Evolutionary conservation across 2,329 filamentous ascomycete species (phyloP), one percentile per base, ranked within the genome.

Genomic region (Ceratocystis destructans): DNA sequence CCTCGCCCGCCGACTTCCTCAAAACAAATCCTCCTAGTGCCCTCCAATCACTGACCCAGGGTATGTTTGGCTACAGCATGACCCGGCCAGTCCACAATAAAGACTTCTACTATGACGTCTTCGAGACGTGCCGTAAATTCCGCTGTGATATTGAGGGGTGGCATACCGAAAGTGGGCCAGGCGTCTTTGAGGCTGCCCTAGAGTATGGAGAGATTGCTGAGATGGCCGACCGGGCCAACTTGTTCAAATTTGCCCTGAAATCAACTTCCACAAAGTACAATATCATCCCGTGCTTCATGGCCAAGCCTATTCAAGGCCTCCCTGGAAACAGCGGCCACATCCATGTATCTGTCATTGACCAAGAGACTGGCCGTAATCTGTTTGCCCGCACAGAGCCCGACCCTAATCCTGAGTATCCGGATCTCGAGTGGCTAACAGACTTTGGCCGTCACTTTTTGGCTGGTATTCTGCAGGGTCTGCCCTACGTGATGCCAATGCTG

Each of bases 241-340:
- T 99, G 45, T 99, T 97, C 85, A 99, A 99, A 81, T 87, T 70
- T 69, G 86, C 88, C 22, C 91, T 96, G 70, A 96, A 96, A 77
- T 91, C 90, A 8, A 84, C 96, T 48, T 90, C 89, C 57, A 88
- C 85, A 66, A 88, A 90, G 73, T 89, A 91, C 74, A 90, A 90
- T 70, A 96, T 99, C 73, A 96, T 90, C 0, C 94, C 94, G 0
- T 96, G 90, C 76, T 99, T 99, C 79, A 99, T 99, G 94, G 94
- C 94, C 17, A 99, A 99, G 76, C 94, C 94, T 2, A 86, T 89
- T 70, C 84, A 95, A 72, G 91, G 92, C 0, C 79, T 97, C 0
- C 94, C 94, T 0, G 94, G 94, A 61, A 97, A 97, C 78, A 94
- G 88, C 69, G 94, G 94, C 0, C 94, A 99, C 74, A 93, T 96